Conservation (phyloP, 2,329 filamentous ascomycete species). For the Celoporthe dispersa region DNA sequence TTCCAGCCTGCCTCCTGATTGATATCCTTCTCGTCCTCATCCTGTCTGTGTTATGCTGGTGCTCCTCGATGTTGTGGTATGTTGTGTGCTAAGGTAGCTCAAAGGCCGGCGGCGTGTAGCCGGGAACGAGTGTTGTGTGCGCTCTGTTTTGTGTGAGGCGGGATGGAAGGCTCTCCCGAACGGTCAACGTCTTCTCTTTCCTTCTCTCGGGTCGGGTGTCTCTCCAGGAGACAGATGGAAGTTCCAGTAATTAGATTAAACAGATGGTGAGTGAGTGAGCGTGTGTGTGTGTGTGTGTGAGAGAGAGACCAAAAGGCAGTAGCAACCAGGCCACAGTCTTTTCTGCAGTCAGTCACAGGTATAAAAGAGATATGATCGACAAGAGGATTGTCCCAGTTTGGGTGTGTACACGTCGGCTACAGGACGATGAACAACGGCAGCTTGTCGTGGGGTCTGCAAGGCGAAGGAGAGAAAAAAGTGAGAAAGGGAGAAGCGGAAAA, state of each 20-base stretch:
- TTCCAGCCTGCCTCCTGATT: constrained; percentile 20
- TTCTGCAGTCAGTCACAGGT: constrained; percentile 14
- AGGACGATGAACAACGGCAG: constrained; percentile 13
- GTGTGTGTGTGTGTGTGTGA: background rate
- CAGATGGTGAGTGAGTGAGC: background rate
- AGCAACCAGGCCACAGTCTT: constrained; percentile 5
- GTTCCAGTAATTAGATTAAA: background rate
- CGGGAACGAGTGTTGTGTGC: constrained; percentile 18
- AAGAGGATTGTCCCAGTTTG: constrained; percentile 11
- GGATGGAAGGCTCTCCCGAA: constrained; percentile 14
- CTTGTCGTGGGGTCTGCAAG: constrained; percentile 1
- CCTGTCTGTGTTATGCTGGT: background rate
- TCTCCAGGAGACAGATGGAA: constrained; percentile 16
- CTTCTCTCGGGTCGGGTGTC: background rate
- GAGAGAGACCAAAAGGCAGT: background rate
- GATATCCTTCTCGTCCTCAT: constrained; percentile 9
- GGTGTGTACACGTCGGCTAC: background rate
- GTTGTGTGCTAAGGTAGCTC: constrained; percentile 4
- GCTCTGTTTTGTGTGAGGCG: constrained; percentile 8
- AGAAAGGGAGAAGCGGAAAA: constrained; percentile 8
- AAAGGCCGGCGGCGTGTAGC: constrained; percentile 23
- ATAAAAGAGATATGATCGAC: constrained; percentile 20
- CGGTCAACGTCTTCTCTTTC: constrained; percentile 2
- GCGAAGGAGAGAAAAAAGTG: background rate
- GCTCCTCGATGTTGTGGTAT: constrained; percentile 18